Conservation (phyloP, 2,329 filamentous ascomycete genomes). For the Neobulgaria alba region DNA sequence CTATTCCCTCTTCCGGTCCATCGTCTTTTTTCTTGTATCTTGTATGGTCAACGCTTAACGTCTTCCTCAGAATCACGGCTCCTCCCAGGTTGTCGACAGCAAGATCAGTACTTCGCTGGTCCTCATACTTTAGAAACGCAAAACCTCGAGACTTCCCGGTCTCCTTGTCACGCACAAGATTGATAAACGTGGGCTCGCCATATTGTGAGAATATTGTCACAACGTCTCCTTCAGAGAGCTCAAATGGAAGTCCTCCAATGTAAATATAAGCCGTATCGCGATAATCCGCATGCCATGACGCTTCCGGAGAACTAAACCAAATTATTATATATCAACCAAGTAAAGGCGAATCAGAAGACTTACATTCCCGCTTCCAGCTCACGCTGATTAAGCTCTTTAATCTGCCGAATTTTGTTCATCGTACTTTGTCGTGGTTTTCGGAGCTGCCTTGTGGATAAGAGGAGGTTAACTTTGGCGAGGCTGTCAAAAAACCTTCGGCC, state of each 20-base stretch:
- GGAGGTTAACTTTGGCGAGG: not conserved
- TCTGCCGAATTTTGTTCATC: constrained; percentile 93
- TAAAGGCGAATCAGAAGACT: constrained; percentile 32
- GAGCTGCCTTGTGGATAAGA: not conserved
- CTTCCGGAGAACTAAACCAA: constrained; percentile 67
- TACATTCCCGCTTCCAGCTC: constrained; percentile 85
- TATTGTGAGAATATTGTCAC: constrained; percentile 96
- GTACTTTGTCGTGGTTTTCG: not conserved
- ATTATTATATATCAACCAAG: too few species aligned
- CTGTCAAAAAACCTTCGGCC: not conserved
- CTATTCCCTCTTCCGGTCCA: constrained; percentile 55
- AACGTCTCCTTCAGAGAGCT: constrained; percentile 90
- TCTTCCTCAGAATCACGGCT: constrained; percentile 68
- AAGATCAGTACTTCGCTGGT: constrained; percentile 90
- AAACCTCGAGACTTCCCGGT: constrained; percentile 93
- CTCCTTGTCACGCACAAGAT: constrained; percentile 89
- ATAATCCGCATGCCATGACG: constrained; percentile 96
- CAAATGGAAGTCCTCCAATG: constrained; percentile 87
- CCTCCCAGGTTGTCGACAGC: constrained; percentile 95
- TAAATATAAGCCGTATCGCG: constrained; percentile 95
- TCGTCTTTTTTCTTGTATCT: constrained; percentile 85
- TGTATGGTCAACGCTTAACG: constrained; percentile 85
- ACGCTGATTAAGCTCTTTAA: constrained; percentile 85
- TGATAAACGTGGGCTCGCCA: constrained; percentile 88
- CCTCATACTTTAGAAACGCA: constrained; percentile 95